Evolutionary conservation across 176 grass and related monocot species (phyloP).

Genomic region (Pharus latifolius): DNA sequence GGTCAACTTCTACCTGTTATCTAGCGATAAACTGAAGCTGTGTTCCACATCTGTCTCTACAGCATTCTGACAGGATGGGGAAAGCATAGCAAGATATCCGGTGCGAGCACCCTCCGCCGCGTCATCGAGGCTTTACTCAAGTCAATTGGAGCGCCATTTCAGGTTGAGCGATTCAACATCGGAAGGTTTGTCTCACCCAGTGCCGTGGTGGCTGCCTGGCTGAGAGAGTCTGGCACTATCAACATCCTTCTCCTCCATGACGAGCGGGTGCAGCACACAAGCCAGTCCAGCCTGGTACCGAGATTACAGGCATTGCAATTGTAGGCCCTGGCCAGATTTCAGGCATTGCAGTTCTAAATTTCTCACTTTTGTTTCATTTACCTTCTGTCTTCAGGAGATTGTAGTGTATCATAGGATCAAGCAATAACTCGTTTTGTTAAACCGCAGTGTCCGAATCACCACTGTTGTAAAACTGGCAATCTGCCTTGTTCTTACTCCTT

Average conservation of each 20-base stretch:
- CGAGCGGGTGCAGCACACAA: slow-evolving; percentile 23
- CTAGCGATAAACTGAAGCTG: neutral
- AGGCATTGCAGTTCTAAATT: slow-evolving; percentile 1
- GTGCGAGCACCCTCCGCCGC: slow-evolving; percentile 62
- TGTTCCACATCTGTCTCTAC: slow-evolving; percentile 3
- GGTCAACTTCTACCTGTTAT: neutral
- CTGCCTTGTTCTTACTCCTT: slow-evolving; percentile 19
- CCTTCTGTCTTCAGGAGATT: slow-evolving; percentile 21
- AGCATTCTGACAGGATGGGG: slow-evolving; percentile 99
- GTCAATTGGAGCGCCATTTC: slow-evolving; percentile 86
- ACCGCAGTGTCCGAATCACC: neutral
- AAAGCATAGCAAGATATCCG: slow-evolving; percentile 87
- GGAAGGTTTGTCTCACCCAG: slow-evolving; percentile 87
- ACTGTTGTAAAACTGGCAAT: slow-evolving; percentile 29
- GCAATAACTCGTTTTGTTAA: slow-evolving; percentile 10
- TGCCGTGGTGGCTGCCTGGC: slow-evolving; percentile 69
- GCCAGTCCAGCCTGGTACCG: slow-evolving; percentile 29
- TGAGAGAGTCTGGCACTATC: slow-evolving; percentile 54
- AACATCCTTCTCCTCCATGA: slow-evolving; percentile 70
- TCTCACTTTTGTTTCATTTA: neutral
- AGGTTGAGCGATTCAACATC: slow-evolving; percentile 69
- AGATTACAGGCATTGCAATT: slow-evolving; percentile 66
- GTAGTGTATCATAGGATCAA: slow-evolving; percentile 33
- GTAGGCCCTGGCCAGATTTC: slow-evolving; percentile 26
- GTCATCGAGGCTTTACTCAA: slow-evolving; percentile 58